Base-by-base conservation (phyloP, 495 filamentous ascomycete species). In the Eremomyces bilateralis region DNA sequence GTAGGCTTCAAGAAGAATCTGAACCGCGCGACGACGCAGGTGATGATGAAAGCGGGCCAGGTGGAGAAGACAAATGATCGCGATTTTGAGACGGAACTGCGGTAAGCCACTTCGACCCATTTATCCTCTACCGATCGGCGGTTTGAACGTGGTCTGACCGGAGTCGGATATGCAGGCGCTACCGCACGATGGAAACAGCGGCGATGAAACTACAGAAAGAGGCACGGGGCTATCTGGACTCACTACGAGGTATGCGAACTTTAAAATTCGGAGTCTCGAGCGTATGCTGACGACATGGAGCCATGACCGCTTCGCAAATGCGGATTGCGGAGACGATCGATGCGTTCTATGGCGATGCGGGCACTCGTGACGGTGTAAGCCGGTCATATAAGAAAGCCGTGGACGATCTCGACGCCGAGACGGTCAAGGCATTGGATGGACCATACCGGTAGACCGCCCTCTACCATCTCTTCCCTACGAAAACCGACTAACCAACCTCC, bases 41-140 rank as follows among this genome's bases (percentile, higher is more conserved):
- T 94, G 36, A 94, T 97, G 83, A 95, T 97, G 88, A 97, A 94
- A 65, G 84, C 88, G 15, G 82, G 88, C 30, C 88, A 93, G 63
- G 91, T 97, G 41, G 88, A 97, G 54, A 78, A 85, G 56, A 95
- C 88, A 1, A 93, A 81, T 52, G 90, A 97, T 57, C 80, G 90
- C 29, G 88, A 95, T 52, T 97, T 95, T 56, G 88, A 95, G 56
- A 85, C 94, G 21, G 90, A 97, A 55, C 83, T 93, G 54, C 73
- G 85, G 73, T 84, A 62, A 33, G 62, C 37, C 28, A 17, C 8
- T 20, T 22, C 29, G 19, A 15, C 12, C 5, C 29, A 34, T 31
- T 24, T 22, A 29, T 33, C 10, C 13, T 31, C 17, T 20, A 22
- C 35, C 17, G 24, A 12, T 30, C 18, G 20, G 27, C 10, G 5